Evolutionary conservation across 805 yeast species (phyloP).

Genomic region (Spathaspora hagerdaliae): DNA sequence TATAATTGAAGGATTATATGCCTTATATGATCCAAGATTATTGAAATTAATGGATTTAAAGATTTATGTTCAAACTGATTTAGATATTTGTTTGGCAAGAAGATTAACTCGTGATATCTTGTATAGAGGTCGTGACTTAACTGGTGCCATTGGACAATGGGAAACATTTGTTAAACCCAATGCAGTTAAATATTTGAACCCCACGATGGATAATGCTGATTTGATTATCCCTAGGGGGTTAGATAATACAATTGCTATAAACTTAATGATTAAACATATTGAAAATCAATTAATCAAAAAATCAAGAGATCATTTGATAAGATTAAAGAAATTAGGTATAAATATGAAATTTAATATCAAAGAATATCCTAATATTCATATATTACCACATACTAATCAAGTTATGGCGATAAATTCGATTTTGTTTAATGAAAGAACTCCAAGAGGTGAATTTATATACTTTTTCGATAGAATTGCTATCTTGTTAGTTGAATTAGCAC

Average conservation of each 20-base stretch:
- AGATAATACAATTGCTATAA: conserved; percentile 77
- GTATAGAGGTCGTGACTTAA: conserved; percentile 79
- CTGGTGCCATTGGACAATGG: conserved; percentile 88
- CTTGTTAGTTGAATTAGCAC: conserved; percentile 61
- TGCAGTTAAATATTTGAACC: conserved; percentile 68
- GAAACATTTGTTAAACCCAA: conserved; percentile 87
- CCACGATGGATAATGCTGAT: conserved; percentile 78
- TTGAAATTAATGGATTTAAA: conserved; percentile 78
- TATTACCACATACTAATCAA: conserved; percentile 58
- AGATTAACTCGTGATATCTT: conserved; percentile 83
- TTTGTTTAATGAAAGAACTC: conserved; percentile 50
- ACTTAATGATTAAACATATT: conserved; percentile 75
- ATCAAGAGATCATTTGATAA: conserved; percentile 63
- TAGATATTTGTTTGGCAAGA: conserved; percentile 88
- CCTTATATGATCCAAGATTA: conserved; percentile 67
- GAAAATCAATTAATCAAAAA: conserved; percentile 64
- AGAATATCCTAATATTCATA: conserved; percentile 21
- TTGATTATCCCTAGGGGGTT: conserved; percentile 87
- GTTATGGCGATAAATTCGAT: conserved; percentile 68
- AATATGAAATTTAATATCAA: conserved; percentile 23
- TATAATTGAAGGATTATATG: conserved; percentile 87
- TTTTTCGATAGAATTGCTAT: conserved; percentile 81
- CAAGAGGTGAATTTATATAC: conserved; percentile 77
- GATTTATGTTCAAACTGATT: conserved; percentile 88
- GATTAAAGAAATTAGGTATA: conserved; percentile 55